Base-by-base conservation (phyloP, 1,139 yeast species). In the Candida mesenterica region DNA sequence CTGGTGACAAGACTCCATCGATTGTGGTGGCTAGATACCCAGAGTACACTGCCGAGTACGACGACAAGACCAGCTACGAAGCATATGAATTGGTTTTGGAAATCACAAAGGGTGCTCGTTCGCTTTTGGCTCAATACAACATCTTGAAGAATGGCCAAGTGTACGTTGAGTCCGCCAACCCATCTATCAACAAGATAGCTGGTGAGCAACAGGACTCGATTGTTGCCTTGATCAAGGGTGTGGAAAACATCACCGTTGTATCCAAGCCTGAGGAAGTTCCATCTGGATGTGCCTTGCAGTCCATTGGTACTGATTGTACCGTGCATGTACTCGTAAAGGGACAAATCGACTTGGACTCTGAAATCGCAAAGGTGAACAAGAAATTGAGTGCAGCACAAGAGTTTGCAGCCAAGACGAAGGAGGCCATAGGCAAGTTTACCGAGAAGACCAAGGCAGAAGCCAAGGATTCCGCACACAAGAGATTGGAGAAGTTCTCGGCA, bases 241-340 rank as follows among this genome's bases (percentile, higher is more conserved):
- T 88, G 46, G 82, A 82, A 46, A 74, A 75, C 50, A 78, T 83
- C 45, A 64, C 74, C 32, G 83, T 84, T 53, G 84, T 85, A 35
- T 65, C 75, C 26, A 53, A 64, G 26, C 62, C 65, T 19, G 57
- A 62, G 26, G 75, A 76, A 12, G 77, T 84, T 44, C 97, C 97
- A 47, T 77, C 80, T 39, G 98, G 98, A 30, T 87, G 96, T 61
- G 96, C 94, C 30, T 76, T 88, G 48, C 82, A 80, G 49, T 77
- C 95, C 35, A 85, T 90, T 43, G 78, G 79, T 39, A 83, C 95
- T 30, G 83, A 78, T 34, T 82, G 88, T 56, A 83, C 82, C 43
- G 97, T 90, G 25, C 96, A 87, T 54, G 79, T 90, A 24, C 75
- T 92, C 58, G 97, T 92, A 41, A 88, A 88, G 73, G 97, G 97